These are phyloP conservation scores for Podaxis rugospora DNA, from an alignment of 768 basidiomycete genomes.

Conservation along the genomic window DNA sequence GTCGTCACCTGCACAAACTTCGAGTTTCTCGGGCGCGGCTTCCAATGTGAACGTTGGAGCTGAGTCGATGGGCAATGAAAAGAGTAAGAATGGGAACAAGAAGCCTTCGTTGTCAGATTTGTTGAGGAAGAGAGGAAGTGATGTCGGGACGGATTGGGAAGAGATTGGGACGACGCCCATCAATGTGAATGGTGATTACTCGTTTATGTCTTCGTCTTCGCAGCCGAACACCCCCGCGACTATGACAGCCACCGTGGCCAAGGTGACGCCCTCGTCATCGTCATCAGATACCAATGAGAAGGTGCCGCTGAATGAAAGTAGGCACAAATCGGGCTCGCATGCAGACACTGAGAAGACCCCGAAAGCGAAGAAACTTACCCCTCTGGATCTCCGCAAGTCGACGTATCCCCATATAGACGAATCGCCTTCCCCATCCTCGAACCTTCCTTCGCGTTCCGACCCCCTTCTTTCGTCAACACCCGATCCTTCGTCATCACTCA, in stretches of 20 bases:
- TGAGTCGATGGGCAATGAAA: neutral
- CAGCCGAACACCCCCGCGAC: constrained; percentile 10
- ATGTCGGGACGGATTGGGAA: constrained; percentile 61
- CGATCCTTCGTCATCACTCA: constrained; percentile 74
- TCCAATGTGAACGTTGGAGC: neutral
- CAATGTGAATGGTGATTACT: constrained; percentile 23
- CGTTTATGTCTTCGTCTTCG: constrained; percentile 3
- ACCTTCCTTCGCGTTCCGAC: constrained; percentile 46
- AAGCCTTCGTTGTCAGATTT: constrained; percentile 69
- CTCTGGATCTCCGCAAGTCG: constrained; percentile 20
- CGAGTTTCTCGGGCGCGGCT: neutral
- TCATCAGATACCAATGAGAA: constrained; percentile 11
- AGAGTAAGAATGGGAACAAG: constrained; percentile 36
- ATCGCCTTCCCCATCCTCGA: constrained; percentile 35
- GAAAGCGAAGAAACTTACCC: constrained; percentile 34
- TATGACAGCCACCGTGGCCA: neutral
- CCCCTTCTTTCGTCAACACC: constrained; percentile 63
- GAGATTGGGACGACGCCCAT: constrained; percentile 52
- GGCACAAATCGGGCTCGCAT: constrained; percentile 14
- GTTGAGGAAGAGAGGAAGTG: constrained; percentile 54
- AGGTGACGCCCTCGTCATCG: constrained; percentile 7
- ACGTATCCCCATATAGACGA: constrained; percentile 19
- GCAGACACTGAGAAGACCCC: constrained; percentile 38
- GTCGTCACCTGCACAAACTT: constrained; percentile 25
- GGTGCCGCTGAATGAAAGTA: constrained; percentile 11